Percentiles rank a stretch among this genome's conserved stretches.
Evolutionary conservation across 2,329 filamentous ascomycete genomes (phyloP).

Genomic region (Xylaria sp.): DNA sequence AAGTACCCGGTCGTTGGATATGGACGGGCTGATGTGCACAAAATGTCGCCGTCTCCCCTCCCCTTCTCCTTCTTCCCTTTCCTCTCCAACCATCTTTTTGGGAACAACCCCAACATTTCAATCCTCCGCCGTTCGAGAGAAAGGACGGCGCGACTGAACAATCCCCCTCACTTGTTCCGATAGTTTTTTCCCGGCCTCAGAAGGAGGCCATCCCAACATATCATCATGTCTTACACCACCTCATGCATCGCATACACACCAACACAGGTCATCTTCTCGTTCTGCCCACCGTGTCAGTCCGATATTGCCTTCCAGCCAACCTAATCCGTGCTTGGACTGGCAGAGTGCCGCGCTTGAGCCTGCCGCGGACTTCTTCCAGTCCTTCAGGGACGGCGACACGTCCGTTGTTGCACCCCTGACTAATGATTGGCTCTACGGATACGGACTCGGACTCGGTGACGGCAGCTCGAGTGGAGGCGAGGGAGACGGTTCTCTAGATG

Average conservation of each 20-base stretch:
- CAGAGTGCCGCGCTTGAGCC: conserved; percentile 43
- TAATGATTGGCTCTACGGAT: conserved; percentile 44
- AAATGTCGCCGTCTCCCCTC: conserved; percentile 37
- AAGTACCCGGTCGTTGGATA: not conserved
- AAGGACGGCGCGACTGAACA: conserved; percentile 44
- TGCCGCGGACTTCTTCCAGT: conserved; percentile 46
- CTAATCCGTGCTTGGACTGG: conserved; percentile 41
- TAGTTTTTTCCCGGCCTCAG: conserved; percentile 48
- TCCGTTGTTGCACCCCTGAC: conserved; percentile 39
- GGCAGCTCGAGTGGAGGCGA: conserved; percentile 33
- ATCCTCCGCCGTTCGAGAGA: conserved; percentile 43
- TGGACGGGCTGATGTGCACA: not conserved
- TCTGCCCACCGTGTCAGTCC: conserved; percentile 41
- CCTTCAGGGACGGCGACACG: conserved; percentile 38
- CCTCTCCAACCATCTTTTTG: conserved; percentile 33
- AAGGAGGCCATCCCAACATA: conserved; percentile 47
- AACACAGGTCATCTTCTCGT: conserved; percentile 36
- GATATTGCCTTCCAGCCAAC: conserved; percentile 38
- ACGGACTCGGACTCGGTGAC: conserved; percentile 32
- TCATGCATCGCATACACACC: conserved; percentile 35
- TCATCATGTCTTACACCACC: conserved; percentile 42
- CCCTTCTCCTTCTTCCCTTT: conserved; percentile 20
- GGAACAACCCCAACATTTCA: conserved; percentile 30
- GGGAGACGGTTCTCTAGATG: conserved; percentile 29
- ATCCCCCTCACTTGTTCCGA: conserved; percentile 41